Evolutionary conservation across 2,329 filamentous ascomycete genomes (phyloP).

Genomic region (Acephala macrosclerotiorum): DNA sequence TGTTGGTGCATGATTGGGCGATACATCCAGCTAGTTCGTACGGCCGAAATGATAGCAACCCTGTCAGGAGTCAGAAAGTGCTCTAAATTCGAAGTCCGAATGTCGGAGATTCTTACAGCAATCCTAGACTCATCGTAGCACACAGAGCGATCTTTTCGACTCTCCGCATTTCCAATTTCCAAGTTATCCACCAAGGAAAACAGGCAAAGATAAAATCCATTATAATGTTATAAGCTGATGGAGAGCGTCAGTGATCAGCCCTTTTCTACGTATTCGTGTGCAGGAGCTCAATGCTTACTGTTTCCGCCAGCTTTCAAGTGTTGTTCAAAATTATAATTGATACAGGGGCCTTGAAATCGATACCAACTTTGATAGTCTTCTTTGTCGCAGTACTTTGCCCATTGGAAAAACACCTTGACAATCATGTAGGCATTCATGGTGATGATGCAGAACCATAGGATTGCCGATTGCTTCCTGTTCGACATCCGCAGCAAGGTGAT

Average conservation of each 20-base stretch:
- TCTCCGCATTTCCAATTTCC: slow-evolving; percentile 54
- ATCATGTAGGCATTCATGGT: slow-evolving; percentile 57
- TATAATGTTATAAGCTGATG: slow-evolving; percentile 57
- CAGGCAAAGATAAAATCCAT: slow-evolving; percentile 60
- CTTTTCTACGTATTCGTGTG: slow-evolving; percentile 7
- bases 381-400: slow-evolving; percentile 55
- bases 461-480: slow-evolving; percentile 50
- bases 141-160: slow-evolving; percentile 59
- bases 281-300: slow-evolving; percentile 45
- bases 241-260: slow-evolving; percentile 19
- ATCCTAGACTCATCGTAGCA: slow-evolving; percentile 57
- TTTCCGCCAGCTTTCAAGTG: slow-evolving; percentile 60
- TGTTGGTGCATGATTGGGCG: slow-evolving; percentile 49
- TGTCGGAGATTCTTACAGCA: slow-evolving; percentile 46
- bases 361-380: slow-evolving; percentile 55
- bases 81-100: not conserved
- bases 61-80: slow-evolving; percentile 31
- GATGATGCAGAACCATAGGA: slow-evolving; percentile 58
- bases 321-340: slow-evolving; percentile 48
- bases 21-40: slow-evolving; percentile 58
- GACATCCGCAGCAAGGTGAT: slow-evolving; percentile 48
- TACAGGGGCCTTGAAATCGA: slow-evolving; percentile 52
- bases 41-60: slow-evolving; percentile 55
- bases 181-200: slow-evolving; percentile 59
- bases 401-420: slow-evolving; percentile 56